These are phyloP conservation scores for Phycomyces nitens DNA, from an alignment of 192 early-diverging fungal species.

Conservation along the genomic window DNA sequence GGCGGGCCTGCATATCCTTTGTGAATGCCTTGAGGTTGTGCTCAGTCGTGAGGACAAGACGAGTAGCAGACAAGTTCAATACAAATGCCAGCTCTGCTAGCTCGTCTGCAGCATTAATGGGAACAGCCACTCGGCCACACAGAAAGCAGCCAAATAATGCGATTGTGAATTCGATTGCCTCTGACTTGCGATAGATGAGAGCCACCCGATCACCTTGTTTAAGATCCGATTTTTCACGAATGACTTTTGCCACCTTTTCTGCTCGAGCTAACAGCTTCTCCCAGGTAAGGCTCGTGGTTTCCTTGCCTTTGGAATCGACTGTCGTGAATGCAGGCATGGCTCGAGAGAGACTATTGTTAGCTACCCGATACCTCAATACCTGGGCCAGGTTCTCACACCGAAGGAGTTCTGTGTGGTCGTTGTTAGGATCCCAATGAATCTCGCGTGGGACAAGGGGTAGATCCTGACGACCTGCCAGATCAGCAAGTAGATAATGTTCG, in stretches of 20 bases:
- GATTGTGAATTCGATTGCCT: conserved; percentile 79
- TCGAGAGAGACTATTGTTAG: conserved; percentile 40
- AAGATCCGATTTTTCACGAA: conserved; percentile 60
- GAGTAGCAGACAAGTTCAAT: conserved; percentile 60
- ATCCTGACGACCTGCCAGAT: conserved; percentile 52
- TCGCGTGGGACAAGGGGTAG: conserved; percentile 46
- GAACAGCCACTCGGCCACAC: conserved; percentile 79
- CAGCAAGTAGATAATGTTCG: conserved; percentile 21
- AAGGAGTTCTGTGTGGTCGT: conserved; percentile 37
- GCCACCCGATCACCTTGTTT: conserved; percentile 68
- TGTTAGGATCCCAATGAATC: conserved; percentile 34
- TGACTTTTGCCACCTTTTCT: conserved; percentile 64
- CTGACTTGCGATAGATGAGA: conserved; percentile 75
- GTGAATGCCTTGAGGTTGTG: conserved; percentile 69
- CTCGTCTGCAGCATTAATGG: conserved; percentile 79
- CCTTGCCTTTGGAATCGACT: conserved; percentile 73
- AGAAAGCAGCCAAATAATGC: conserved; percentile 80
- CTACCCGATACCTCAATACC: conserved; percentile 62
- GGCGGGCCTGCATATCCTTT: conserved; percentile 63
- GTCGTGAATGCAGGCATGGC: conserved; percentile 59
- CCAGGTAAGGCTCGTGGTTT: conserved; percentile 66
- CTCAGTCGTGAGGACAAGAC: conserved; percentile 79
- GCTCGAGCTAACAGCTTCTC: conserved; percentile 67
- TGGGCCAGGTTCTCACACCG: conserved; percentile 62
- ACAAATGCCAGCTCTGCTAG: conserved; percentile 75